Evolutionary conservation across 352 stramenopile species (phyloP), one percentile per base, ranked within the genome.

Genomic region (Halophytophthora batemanensis): DNA sequence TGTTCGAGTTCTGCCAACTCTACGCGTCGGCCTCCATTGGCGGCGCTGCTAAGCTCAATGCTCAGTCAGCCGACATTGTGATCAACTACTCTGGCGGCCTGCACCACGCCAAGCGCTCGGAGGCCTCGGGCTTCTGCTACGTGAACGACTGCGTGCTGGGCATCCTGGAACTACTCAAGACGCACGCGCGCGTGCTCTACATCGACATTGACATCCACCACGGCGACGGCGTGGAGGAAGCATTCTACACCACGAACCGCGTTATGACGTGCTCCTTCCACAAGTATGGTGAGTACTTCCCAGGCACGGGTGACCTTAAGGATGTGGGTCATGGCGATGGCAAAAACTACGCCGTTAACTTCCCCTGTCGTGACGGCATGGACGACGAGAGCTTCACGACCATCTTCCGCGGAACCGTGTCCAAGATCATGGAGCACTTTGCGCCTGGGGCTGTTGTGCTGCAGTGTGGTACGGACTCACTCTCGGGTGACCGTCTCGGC

Each of bases 181-280:
- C 74, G 25, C 94, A 99, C 67, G 81, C 97, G 56, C 87, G 97
- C 48, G 97, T 99, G 22, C 74, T 99, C 22, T 99, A 99, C 74
- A 98, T 99, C 56, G 97, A 99, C 72, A 99, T 99, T 82, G 97
- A 99, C 67, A 98, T 99, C 61, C 97, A 99, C 74, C 97, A 99
- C 71, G 97, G 96, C 25, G 96, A 99, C 62, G 97, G 96, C 34
- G 97, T 99, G 28, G 96, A 99, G 58, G 96, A 98, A 62, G 97
- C 97, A n/a, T 99, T 99, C 64, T 99, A 99, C 80, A 92, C 88
- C n/a, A 99, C 97, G 42, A 98, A 99, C 70, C 87, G 96, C 36
- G 95, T 99, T 39, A 98, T 98, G 94, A 99, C 96, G 2, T 91
- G 90, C 45, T 97, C 89, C 14, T 99, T 99, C 71, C 97, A 99